Percentiles rank a stretch among this genome's conserved stretches.
These are phyloP conservation scores for Fusarium phyllophilum DNA, from an alignment of 2,329 filamentous ascomycete species.

Conservation along the genomic window DNA sequence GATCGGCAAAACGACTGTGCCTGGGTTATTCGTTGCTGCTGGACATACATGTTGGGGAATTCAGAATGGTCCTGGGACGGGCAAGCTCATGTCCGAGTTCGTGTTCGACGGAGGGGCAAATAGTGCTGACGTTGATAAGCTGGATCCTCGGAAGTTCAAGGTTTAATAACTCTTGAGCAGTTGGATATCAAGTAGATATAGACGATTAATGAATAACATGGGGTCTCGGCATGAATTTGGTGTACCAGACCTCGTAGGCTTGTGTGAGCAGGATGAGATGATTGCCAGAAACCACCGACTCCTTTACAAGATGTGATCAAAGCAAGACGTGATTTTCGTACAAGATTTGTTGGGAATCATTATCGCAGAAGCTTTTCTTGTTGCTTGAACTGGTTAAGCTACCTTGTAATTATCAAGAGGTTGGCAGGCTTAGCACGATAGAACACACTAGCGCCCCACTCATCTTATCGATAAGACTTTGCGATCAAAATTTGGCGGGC, in stretches of 20 bases:
- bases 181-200: background rate
- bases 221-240: background rate
- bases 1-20: constrained; percentile 77
- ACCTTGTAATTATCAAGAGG: background rate
- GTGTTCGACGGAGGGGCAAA: constrained; percentile 76
- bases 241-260: background rate
- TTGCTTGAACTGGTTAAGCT: background rate
- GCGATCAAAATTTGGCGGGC: constrained; percentile 49
- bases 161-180: constrained; percentile 49
- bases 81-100: constrained; percentile 82
- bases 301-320: background rate
- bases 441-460: constrained; percentile 30
- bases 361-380: background rate
- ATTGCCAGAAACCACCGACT: too few relatives aligned
- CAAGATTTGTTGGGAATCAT: background rate
- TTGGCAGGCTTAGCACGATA: background rate
- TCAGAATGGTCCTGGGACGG: constrained; percentile 91
- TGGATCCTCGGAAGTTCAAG: constrained; percentile 75
- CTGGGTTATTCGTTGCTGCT: constrained; percentile 82
- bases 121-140: constrained; percentile 71
- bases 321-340: too few relatives aligned
- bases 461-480: constrained; percentile 49
- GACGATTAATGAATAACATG: background rate
- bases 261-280: background rate
- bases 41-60: constrained; percentile 99